These are phyloP conservation scores for Gaertneriomyces sp. DNA, from an alignment of 192 early-diverging fungal species.

Conservation along the genomic window DNA sequence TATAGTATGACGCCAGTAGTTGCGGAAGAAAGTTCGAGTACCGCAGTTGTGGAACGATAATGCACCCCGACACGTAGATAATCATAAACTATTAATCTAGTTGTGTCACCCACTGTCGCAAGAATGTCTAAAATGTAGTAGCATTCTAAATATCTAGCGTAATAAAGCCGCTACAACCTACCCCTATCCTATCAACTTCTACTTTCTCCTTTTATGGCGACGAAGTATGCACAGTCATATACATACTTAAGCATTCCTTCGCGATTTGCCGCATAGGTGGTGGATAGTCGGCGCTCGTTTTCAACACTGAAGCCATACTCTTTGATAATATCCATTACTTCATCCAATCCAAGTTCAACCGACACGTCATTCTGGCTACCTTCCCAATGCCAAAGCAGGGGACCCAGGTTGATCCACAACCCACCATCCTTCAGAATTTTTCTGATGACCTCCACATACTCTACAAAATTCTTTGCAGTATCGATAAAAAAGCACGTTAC, in stretches of 20 bases:
- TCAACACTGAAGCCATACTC: conserved; percentile 64
- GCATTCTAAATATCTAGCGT: too few species aligned
- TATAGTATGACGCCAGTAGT: conserved; percentile 68
- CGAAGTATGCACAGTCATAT: conserved; percentile 73
- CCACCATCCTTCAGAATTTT: conserved; percentile 62
- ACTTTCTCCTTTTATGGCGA: conserved; percentile 44
- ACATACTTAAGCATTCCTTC: conserved; percentile 76
- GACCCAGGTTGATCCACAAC: conserved; percentile 54
- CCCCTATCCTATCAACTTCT: too few species aligned
- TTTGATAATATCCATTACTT: conserved; percentile 56
- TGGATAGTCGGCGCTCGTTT: conserved; percentile 56
- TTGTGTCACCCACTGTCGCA: too few species aligned
- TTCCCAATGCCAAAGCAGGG: conserved; percentile 87
- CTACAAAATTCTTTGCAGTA: conserved; percentile 87
- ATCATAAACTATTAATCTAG: too few species aligned
- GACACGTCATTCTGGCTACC: conserved; percentile 74
- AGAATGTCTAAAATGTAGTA: too few species aligned
- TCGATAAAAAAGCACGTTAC: conserved; percentile 98
- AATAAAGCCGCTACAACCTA: too few species aligned
- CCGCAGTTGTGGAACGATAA: too few species aligned
- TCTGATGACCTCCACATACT: conserved; percentile 82
- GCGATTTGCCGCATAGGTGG: conserved; percentile 73
- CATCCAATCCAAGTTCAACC: conserved; percentile 83
- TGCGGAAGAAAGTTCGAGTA: too few species aligned
- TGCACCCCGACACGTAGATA: too few species aligned